Percentiles rank a stretch among this genome's conserved stretches.
phyloP scores from a whole-genome alignment of 1,284 basidiomycete species.

The Acaromyces ingoldii region DNA sequence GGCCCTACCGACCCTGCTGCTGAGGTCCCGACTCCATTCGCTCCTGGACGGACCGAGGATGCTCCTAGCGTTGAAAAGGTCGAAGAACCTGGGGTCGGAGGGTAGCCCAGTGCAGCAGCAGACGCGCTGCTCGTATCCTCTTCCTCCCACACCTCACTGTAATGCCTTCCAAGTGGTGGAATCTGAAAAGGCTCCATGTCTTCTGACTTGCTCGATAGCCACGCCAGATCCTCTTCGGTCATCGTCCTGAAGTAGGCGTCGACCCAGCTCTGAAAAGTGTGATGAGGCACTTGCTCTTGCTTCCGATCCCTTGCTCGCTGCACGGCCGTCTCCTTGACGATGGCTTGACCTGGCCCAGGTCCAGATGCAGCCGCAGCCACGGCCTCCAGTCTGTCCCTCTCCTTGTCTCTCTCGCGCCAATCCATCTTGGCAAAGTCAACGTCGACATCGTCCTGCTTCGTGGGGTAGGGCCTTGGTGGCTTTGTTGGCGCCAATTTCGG shows the following conservation, averaged over 20 bases:
- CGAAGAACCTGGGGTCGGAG: neutral
- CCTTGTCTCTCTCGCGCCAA: conserved; percentile 43
- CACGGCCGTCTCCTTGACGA: conserved; percentile 22
- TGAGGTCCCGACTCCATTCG: too few relatives aligned
- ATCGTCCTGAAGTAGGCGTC: conserved; percentile 49
- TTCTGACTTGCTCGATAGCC: conserved; percentile 58
- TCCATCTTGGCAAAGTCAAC: conserved; percentile 44
- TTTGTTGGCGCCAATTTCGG: conserved; percentile 25
- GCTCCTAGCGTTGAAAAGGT: neutral
- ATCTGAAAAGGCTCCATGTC: conserved; percentile 78
- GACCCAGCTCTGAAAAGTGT: conserved; percentile 43
- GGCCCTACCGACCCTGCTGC: too few relatives aligned
- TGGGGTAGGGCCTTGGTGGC: conserved; percentile 31
- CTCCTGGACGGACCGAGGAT: neutral
- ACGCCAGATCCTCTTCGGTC: conserved; percentile 50
- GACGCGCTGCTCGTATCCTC: conserved; percentile 60
- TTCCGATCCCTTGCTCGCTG: conserved; percentile 14
- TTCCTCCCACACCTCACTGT: conserved; percentile 84
- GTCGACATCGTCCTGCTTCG: conserved; percentile 39
- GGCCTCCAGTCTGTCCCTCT: conserved; percentile 24
- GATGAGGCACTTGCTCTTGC: conserved; percentile 42
- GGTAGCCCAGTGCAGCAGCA: conserved; percentile 1
- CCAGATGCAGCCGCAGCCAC: conserved; percentile 16
- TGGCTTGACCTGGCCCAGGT: conserved; percentile 23
- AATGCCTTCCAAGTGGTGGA: conserved; percentile 81